Conservation (phyloP, 495 filamentous ascomycete species). For the Rostrohypoxylon terebratum region DNA sequence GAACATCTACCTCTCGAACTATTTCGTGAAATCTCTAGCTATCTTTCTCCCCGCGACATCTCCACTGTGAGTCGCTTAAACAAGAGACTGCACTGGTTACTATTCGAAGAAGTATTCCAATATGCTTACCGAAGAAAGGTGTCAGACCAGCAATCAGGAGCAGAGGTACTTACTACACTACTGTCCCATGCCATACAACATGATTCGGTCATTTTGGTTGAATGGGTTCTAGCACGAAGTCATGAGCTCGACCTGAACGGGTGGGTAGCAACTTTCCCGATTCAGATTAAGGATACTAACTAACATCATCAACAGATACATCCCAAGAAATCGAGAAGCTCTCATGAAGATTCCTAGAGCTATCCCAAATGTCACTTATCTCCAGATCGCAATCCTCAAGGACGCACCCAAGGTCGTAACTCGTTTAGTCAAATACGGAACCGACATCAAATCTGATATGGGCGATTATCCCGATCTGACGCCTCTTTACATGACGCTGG, state of each 20-base stretch:
- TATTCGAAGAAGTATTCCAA: neutral
- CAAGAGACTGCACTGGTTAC: neutral
- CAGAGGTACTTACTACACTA: neutral
- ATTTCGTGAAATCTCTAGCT: neutral
- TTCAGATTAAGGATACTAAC: neutral
- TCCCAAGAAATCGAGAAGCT: neutral
- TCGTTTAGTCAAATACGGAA: neutral
- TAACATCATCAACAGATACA: neutral
- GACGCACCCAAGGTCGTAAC: neutral
- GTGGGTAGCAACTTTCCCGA: neutral
- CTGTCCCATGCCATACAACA: neutral
- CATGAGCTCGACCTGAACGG: neutral
- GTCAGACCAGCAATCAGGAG: neutral
- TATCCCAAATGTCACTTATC: neutral
- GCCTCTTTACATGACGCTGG: neutral
- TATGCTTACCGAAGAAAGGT: neutral
- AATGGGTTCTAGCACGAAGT: neutral
- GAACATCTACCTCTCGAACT: neutral
- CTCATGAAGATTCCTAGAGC: neutral
- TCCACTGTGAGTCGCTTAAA: neutral
- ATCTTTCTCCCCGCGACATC: neutral
- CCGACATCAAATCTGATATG: neutral
- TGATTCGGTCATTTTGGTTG: neutral
- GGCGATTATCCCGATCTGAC: slow-evolving; percentile 4
- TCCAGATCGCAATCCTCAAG: neutral